These are phyloP conservation scores for Boletus pseudo-olivaceus DNA, from an alignment of 768 basidiomycete genomes.

Conservation along the genomic window DNA sequence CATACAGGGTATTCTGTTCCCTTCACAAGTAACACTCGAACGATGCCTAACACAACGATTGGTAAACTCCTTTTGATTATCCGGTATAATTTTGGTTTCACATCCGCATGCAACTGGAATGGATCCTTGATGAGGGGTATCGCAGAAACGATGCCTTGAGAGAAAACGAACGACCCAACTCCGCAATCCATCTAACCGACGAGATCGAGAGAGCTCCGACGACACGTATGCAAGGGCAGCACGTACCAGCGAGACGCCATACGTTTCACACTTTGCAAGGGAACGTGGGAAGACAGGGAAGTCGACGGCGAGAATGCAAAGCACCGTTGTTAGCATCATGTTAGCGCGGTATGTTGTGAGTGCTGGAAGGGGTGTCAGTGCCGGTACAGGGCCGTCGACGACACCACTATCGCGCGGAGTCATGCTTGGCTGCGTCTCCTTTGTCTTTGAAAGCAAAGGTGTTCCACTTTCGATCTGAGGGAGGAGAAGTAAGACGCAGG, in stretches of 20 bases:
- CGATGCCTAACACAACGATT: constrained; percentile 65
- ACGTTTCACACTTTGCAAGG: constrained; percentile 91
- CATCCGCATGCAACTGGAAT: constrained; percentile 44
- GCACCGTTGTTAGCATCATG: constrained; percentile 90
- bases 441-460: constrained; percentile 48
- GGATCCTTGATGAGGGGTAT: constrained; percentile 72
- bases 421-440: not conserved
- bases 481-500: constrained; percentile 41
- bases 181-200: constrained; percentile 88
- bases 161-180: constrained; percentile 96
- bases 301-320: constrained; percentile 94
- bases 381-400: not conserved
- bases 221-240: not conserved
- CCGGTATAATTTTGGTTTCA: constrained; percentile 47
- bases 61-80: constrained; percentile 61
- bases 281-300: constrained; percentile 87
- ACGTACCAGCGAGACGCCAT: constrained; percentile 87
- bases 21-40: constrained; percentile 84
- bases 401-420: not conserved
- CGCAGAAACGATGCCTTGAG: constrained; percentile 90
- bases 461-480: constrained; percentile 42
- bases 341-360: constrained; percentile 87
- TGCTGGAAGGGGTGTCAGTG: constrained; percentile 57
- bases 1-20: constrained; percentile 90
- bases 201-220: not conserved